Evolutionary conservation across 1,139 yeast species (phyloP).

Genomic region (Nakaseomyces nivariensis): DNA sequence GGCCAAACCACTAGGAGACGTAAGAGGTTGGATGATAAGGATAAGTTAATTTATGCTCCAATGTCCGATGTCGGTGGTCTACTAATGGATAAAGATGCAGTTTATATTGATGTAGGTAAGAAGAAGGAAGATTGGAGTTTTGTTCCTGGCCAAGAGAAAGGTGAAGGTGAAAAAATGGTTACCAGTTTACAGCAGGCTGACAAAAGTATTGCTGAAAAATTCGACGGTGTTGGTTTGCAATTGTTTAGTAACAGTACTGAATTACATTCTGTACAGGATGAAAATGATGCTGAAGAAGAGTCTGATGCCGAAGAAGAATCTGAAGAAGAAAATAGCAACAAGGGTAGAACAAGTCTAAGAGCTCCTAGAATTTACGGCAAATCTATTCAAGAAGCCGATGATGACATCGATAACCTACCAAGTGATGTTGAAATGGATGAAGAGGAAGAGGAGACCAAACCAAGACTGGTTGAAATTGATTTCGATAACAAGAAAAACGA

Average conservation of each 20-base stretch:
- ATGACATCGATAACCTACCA: conserved; percentile 33
- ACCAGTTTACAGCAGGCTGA: conserved; percentile 68
- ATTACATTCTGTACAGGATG: conserved; percentile 36
- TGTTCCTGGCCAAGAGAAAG: conserved; percentile 60
- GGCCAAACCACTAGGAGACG: conserved; percentile 64
- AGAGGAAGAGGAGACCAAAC: conserved; percentile 31
- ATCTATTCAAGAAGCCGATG: conserved; percentile 44
- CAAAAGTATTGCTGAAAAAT: conserved; percentile 52
- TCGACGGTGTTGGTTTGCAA: conserved; percentile 63
- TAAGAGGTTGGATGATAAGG: conserved; percentile 86
- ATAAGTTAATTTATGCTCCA: conserved; percentile 92
- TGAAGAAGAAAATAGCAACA: conserved; percentile 21
- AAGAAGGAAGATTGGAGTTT: conserved; percentile 38
- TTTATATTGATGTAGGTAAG: conserved; percentile 79
- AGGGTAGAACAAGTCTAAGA: conserved; percentile 55
- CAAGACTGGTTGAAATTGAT: conserved; percentile 41
- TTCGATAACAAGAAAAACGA: conserved; percentile 38
- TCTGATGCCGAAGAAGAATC: conserved; percentile 27
- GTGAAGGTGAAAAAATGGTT: conserved; percentile 74
- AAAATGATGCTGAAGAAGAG: conserved; percentile 33
- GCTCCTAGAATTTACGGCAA: conserved; percentile 51
- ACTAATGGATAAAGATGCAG: conserved; percentile 93
- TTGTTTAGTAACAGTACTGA: conserved; percentile 54
- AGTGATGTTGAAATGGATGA: conserved; percentile 34
- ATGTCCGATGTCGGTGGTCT: conserved; percentile 99